Evolutionary conservation across 768 basidiomycete genomes (phyloP).

Genomic region (Amanita inopinata): DNA sequence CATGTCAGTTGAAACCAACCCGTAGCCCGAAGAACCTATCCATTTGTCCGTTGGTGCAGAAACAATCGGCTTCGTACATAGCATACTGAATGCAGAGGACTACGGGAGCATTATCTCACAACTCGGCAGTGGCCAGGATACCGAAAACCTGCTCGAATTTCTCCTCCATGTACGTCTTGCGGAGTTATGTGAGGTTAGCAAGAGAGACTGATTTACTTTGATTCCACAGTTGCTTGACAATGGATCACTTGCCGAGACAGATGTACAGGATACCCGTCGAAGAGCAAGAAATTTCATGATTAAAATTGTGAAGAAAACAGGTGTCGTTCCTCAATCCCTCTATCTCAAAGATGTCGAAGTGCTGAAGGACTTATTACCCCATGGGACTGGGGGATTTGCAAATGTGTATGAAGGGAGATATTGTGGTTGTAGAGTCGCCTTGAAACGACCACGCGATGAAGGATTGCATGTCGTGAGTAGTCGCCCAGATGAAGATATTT

Average conservation of each 20-base stretch:
- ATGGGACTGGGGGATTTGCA: background rate
- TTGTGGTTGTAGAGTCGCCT: background rate
- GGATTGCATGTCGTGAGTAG: background rate
- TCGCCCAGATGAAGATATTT: background rate
- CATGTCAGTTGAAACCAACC: background rate
- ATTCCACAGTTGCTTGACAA: background rate
- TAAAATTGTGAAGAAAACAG: background rate
- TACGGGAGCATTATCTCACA: background rate
- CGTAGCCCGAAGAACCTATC: background rate
- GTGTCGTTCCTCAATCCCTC: background rate
- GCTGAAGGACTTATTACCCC: too few species aligned
- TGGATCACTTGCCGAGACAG: background rate
- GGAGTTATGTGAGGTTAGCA: too few species aligned
- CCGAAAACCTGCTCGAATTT: background rate
- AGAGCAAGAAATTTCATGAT: constrained; percentile 1
- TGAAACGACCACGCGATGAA: background rate
- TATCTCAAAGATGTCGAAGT: too few species aligned
- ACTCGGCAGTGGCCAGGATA: background rate
- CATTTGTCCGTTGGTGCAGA: background rate
- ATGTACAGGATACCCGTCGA: background rate
- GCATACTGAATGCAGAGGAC: background rate
- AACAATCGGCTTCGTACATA: background rate
- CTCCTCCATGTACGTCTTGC: background rate
- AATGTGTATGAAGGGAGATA: background rate
- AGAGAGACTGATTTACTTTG: too few species aligned